Base-by-base conservation (phyloP, 805 yeast species). In the Lipomyces yamadae region DNA sequence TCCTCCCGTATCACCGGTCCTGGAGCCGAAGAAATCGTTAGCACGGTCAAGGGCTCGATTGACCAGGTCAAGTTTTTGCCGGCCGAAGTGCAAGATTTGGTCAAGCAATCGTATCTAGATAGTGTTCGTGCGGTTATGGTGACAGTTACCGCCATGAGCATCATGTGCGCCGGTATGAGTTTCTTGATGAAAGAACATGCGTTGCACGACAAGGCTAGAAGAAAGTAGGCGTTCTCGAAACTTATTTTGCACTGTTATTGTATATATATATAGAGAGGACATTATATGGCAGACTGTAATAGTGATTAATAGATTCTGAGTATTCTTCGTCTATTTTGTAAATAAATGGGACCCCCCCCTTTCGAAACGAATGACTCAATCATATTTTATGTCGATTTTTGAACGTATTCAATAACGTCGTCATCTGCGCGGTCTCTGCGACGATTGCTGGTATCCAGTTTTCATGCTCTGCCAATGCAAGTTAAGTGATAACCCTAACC, bases 111-210 rank as follows among this genome's bases (percentile, higher is more conserved):
- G 29, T 68, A 68, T 42, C 48, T 68, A 32, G 71, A 68, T 52
- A 15, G 64, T 8, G 29, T 52, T 13, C 61, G 63, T 18, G 71
- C 71, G 13, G 71, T 68, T 4, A 62, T 68, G 32, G 24, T 58
- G 10, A 35, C 45, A 7, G 70, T 70, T 1, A 61, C 64, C 6
- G 64, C 60, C 29, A 29, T 68, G 45, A 54, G 61, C 45, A 55
- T 66, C 10, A 13, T 60, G 56, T 62, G 66, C 30, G 71, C 64
- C 4, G 66, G 60, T 5, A 34, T 63, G 15, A 54, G 67, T 55
- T 66, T 68, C 35, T 42, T 61, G 62, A 68, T 68, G 70, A 68
- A 66, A 54, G 71, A 68, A 56, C 67, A 68, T 35, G 64, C 56
- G n/a, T 59, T 68, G 13, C 71, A 68, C 32, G 37, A n/a, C 24